phyloP scores from a whole-genome alignment of 352 stramenopile species.

The Phytopythium boreale region DNA sequence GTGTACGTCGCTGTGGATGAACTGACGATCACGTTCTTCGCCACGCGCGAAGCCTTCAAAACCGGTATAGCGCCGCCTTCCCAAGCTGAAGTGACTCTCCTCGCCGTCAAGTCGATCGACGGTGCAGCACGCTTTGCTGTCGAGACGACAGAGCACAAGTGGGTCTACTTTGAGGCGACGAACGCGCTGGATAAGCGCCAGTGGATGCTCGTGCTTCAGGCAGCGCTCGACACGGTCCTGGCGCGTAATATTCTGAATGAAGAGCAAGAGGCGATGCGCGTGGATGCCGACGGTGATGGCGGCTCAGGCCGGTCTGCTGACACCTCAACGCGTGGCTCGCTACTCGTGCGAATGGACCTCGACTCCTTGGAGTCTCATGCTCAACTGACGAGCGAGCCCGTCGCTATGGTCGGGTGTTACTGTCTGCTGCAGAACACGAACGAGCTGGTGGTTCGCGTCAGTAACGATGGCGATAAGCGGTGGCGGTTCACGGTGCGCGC shows the following conservation, averaged over 20 bases:
- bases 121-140: slow-evolving; percentile 35
- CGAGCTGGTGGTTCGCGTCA: slow-evolving; percentile 35
- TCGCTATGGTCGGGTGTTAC: slow-evolving; percentile 39
- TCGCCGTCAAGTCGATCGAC: slow-evolving; percentile 26
- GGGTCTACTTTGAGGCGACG: slow-evolving; percentile 39
- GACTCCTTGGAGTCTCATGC: slow-evolving; percentile 16
- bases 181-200: slow-evolving; percentile 33
- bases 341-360: slow-evolving; percentile 39
- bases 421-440: slow-evolving; percentile 48
- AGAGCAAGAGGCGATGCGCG: slow-evolving; percentile 15
- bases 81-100: slow-evolving; percentile 21
- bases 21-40: slow-evolving; percentile 48
- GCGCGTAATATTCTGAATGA: slow-evolving; percentile 44
- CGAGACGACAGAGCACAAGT: slow-evolving; percentile 50
- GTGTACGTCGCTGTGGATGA: slow-evolving; percentile 49
- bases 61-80: slow-evolving; percentile 16
- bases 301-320: background rate
- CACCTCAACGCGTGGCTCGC: slow-evolving; percentile 15
- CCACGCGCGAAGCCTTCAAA: slow-evolving; percentile 59
- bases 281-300: slow-evolving; percentile 4
- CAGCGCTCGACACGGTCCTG: slow-evolving; percentile 45
- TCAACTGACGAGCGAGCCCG: slow-evolving; percentile 18
- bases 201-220: slow-evolving; percentile 53
- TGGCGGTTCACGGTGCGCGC: slow-evolving; percentile 39
- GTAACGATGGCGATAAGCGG: slow-evolving; percentile 23